phyloP scores from a whole-genome alignment of 108 stramenopile genomes.

The Cyclotella baltica region DNA sequence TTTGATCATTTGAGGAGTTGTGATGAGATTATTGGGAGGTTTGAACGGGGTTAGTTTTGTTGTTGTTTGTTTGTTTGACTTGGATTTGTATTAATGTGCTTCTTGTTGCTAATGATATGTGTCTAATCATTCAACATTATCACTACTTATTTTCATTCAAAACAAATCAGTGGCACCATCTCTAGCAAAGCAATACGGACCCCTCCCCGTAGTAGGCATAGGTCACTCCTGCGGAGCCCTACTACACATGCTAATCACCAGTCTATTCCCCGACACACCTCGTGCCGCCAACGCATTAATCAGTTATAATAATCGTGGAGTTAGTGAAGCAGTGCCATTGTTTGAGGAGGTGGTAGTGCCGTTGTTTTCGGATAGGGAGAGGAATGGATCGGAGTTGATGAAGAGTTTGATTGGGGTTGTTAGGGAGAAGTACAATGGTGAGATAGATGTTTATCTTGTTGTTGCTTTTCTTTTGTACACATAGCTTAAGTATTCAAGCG shows the following conservation, averaged over 20 bases:
- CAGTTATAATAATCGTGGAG: conserved; percentile 93
- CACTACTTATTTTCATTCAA: background rate
- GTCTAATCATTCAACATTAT: background rate
- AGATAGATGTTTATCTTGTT: background rate
- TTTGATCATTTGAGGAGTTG: conserved; percentile 92
- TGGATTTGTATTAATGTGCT: background rate
- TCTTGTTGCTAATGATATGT: background rate
- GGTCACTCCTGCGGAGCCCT: conserved; percentile 93
- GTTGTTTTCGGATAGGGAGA: conserved; percentile 68
- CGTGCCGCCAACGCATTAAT: conserved; percentile 90
- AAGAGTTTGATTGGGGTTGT: conserved; percentile 50
- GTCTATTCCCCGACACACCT: conserved; percentile 92
- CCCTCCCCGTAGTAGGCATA: conserved; percentile 91
- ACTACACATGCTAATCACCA: conserved; percentile 90
- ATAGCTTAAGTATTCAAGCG: background rate
- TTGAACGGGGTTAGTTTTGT: conserved; percentile 65
- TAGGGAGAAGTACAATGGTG: conserved; percentile 44
- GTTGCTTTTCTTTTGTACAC: background rate
- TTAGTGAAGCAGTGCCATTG: conserved; percentile 82
- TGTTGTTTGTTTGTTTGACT: background rate
- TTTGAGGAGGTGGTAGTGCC: conserved; percentile 92
- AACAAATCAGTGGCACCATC: conserved; percentile 18
- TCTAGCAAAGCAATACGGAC: conserved; percentile 76
- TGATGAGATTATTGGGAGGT: conserved; percentile 82
- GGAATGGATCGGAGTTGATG: conserved; percentile 59